phyloP scores from a whole-genome alignment of 2,329 filamentous ascomycete genomes.

The Scedosporium minutisporum region DNA sequence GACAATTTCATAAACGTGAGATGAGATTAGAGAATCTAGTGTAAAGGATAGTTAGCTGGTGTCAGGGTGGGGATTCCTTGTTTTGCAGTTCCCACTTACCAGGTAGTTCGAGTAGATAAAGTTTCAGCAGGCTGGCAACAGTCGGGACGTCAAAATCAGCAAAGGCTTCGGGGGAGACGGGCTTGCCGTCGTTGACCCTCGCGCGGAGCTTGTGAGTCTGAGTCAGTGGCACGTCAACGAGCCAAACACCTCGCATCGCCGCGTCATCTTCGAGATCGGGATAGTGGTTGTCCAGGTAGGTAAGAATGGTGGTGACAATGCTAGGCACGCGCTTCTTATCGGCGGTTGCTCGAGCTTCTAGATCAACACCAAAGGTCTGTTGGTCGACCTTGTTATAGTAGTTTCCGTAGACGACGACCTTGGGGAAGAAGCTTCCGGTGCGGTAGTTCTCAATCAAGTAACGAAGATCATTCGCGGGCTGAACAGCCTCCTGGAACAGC shows the following conservation, averaged over 20 bases:
- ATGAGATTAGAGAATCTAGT: conserved; percentile 91
- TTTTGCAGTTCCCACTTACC: conserved; percentile 45
- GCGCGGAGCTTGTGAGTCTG: conserved; percentile 78
- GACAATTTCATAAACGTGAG: conserved; percentile 96
- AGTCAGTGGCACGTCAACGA: conserved; percentile 78
- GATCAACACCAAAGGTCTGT: conserved; percentile 93
- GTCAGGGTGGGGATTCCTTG: neutral
- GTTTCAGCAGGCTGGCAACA: conserved; percentile 82
- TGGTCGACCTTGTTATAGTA: conserved; percentile 98
- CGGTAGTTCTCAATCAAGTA: conserved; percentile 96
- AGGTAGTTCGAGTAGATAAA: conserved; percentile 90
- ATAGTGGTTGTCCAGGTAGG: conserved; percentile 92
- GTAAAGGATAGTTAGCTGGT: conserved; percentile 16
- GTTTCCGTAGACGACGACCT: conserved; percentile 90
- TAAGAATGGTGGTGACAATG: conserved; percentile 85
- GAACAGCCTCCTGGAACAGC: conserved; percentile 98
- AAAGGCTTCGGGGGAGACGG: conserved; percentile 64
- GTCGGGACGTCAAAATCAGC: conserved; percentile 89
- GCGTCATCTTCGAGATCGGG: conserved; percentile 96
- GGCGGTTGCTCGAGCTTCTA: conserved; percentile 87
- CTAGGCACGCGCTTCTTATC: conserved; percentile 93
- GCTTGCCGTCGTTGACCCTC: conserved; percentile 78
- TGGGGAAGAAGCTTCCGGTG: conserved; percentile 85
- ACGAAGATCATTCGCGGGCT: conserved; percentile 78
- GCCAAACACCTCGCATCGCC: conserved; percentile 83